A percentile compares a stretch with the other conserved stretches of the same genome.
Conservation (phyloP, 176 grass and related monocot species). For the Phoenix roebelenii region DNA sequence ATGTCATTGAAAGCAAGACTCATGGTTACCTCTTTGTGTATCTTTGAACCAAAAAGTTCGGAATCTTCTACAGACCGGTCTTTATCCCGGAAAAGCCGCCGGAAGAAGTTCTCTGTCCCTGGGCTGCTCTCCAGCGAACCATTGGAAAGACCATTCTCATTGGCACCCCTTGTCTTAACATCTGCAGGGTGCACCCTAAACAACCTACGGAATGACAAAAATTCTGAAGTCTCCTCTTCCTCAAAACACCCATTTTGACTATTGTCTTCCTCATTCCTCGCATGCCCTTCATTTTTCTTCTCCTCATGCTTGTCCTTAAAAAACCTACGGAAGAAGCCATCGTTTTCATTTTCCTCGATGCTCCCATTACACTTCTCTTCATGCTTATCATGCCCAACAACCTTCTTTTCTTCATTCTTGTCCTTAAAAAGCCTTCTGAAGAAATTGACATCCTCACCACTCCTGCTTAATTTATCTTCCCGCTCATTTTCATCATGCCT, state of each 20-base stretch:
- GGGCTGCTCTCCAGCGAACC: conserved; percentile 70
- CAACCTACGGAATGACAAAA: conserved; percentile 85
- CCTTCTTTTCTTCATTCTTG: conserved; percentile 86
- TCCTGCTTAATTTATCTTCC: conserved; percentile 29
- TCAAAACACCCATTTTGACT: conserved; percentile 39
- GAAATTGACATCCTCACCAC: conserved; percentile 56
- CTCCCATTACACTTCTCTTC: conserved; percentile 44
- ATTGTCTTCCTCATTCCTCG: conserved; percentile 48
- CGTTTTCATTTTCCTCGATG: conserved; percentile 78
- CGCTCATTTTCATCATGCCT: conserved; percentile 39
- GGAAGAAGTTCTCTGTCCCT: conserved; percentile 91
- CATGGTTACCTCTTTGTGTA: conserved; percentile 52
- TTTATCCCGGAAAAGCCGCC: conserved; percentile 69
- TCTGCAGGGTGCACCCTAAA: conserved; percentile 95
- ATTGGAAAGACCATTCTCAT: conserved; percentile 41
- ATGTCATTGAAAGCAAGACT: too few relatives aligned
- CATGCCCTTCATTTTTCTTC: conserved; percentile 40
- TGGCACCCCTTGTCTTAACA: conserved; percentile 33
- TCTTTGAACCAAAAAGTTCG: conserved; percentile 59
- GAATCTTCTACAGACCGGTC: conserved; percentile 85
- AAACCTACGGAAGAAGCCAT: conserved; percentile 78
- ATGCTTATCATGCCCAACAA: conserved; percentile 33
- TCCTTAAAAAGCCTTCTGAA: conserved; percentile 96
- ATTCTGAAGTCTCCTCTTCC: conserved; percentile 75
- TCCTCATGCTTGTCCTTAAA: conserved; percentile 92